Evolutionary conservation across 1,139 yeast species (phyloP), one percentile per base, ranked within the genome.

Genomic region (Candida buenavistaensis): DNA sequence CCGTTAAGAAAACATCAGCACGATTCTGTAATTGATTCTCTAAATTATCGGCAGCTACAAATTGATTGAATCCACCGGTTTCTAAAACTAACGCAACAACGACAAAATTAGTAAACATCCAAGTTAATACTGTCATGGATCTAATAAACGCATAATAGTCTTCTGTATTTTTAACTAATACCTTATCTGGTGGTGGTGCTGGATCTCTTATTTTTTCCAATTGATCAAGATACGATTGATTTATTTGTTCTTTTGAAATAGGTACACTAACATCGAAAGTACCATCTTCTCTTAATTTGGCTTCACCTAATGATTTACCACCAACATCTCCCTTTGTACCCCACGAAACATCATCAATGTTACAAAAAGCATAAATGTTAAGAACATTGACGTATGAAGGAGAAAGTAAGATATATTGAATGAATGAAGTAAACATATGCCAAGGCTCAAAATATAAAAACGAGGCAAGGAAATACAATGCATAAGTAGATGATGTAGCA

Each of bases 121-220:
- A 87, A 11, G 82, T 63, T 41, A 86, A 72, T 24, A 87, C 86
- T 7, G 90, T 80, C 72, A 84, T 75, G 4, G 95, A 85, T 57
- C 96, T 75, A 55, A 86, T 73, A 47, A 81, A 74, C 0, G 94
- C 94, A 56, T 81, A 85, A 59, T 83, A 87, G 56, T 83, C 85
- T 48, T 85, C 85, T 38, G 74, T 65, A 16, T 55, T 39, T 6
- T 62, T 49, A 10, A 41, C 82, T 16, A 59, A 59, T n/a, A 65
- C 61, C n/a, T 65, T 62, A 3, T 41, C 55, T 5, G 38, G 38
- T 4, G 43, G 41, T 3, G 56, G 58, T 17, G 55, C 35, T 3
- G 75, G 74, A 32, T 66, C 71, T 40, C 69, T 65, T 39, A 85
- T 79, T 39, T 83, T 77, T 37, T 77, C 80, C 46, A 80, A 69